These are phyloP conservation scores for Kwoniella newhampshirensis DNA, from an alignment of 768 basidiomycete species.

Conservation along the genomic window DNA sequence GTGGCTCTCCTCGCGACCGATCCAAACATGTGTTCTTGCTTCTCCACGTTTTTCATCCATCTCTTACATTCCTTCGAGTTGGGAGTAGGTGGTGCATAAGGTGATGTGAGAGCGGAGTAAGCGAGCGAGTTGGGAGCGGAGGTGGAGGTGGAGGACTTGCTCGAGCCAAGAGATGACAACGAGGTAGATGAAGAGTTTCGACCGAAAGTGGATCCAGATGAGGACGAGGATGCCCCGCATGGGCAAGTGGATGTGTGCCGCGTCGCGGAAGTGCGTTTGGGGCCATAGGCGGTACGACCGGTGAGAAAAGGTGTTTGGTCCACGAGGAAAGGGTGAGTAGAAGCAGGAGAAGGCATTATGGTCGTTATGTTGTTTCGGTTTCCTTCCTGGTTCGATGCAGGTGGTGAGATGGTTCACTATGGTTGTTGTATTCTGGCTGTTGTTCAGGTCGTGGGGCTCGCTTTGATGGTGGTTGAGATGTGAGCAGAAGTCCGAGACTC, in stretches of 20 bases:
- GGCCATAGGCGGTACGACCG: too few relatives aligned
- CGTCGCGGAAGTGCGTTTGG: too few relatives aligned
- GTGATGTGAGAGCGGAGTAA: neutral
- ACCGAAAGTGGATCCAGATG: neutral
- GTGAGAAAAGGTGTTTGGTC: constrained; percentile 21
- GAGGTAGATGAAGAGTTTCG: constrained; percentile 12
- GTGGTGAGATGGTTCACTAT: neutral
- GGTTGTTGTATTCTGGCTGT: neutral
- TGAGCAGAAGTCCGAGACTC: neutral
- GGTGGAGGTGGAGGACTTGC: constrained; percentile 3
- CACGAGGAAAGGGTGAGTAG: constrained; percentile 25
- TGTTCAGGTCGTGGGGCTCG: neutral
- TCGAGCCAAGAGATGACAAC: constrained; percentile 9
- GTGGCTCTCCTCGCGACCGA: constrained; percentile 14
- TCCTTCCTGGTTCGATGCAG: too few relatives aligned
- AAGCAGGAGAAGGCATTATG: constrained; percentile 8
- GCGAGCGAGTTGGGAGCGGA: neutral
- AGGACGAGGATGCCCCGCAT: too few relatives aligned
- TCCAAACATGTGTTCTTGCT: constrained; percentile 19
- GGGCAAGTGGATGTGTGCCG: too few relatives aligned
- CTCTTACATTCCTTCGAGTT: constrained; percentile 19
- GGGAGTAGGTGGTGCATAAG: constrained; percentile 6
- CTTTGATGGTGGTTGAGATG: neutral
- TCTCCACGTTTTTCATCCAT: constrained; percentile 19
- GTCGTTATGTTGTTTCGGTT: too few relatives aligned